phyloP scores from a whole-genome alignment of 139 green algal genomes.

The Closterium sp. region DNA sequence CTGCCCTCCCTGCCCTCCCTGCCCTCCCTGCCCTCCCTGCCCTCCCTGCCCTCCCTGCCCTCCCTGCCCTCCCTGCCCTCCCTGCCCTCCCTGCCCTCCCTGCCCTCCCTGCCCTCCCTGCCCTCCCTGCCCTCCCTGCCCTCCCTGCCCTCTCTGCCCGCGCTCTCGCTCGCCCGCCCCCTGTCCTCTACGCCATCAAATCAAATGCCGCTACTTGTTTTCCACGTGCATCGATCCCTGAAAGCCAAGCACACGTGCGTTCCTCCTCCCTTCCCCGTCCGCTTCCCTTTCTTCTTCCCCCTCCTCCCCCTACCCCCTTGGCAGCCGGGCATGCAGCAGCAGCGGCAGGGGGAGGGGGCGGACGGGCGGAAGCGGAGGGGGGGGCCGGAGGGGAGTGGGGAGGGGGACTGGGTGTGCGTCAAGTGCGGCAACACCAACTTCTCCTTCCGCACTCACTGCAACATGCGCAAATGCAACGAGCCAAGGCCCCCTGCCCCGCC shows the following conservation, averaged over 20 bases:
- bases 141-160: not conserved
- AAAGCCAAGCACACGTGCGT: not conserved
- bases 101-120: not conserved
- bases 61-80: not conserved
- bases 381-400: constrained; percentile 5
- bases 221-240: too few relatives aligned
- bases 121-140: not conserved
- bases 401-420: constrained; percentile 39
- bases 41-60: not conserved
- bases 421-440: constrained; percentile 52
- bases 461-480: constrained; percentile 50
- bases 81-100: not conserved
- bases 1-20: not conserved
- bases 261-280: not conserved
- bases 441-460: constrained; percentile 47
- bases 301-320: not conserved
- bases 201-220: not conserved
- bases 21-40: not conserved
- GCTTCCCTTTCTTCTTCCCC: not conserved
- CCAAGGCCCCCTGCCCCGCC: constrained; percentile 16
- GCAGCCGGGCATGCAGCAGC: not conserved
- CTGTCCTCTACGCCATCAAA: not conserved
- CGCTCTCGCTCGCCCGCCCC: not conserved
- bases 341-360: not conserved
- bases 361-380: not conserved